A percentile compares a stretch with the other conserved stretches of the same genome.
Evolutionary conservation across 2,329 filamentous ascomycete genomes (phyloP).

Genomic region (Penicillium sp.): DNA sequence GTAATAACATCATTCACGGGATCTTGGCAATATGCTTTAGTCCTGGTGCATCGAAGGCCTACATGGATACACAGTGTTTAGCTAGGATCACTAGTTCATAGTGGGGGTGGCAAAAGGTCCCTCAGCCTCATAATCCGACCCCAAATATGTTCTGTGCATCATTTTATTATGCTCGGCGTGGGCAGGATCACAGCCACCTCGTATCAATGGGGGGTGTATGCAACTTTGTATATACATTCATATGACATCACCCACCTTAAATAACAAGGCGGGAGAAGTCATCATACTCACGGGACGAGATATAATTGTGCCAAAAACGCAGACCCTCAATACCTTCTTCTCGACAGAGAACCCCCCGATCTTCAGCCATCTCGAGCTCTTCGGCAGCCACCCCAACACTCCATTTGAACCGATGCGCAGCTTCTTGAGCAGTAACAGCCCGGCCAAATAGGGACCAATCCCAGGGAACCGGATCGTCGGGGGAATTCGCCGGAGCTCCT

Average conservation of each 20-base stretch:
- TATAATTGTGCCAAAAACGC: conserved; percentile 85
- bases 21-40: not conserved
- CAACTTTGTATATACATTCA: not conserved
- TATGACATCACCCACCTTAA: not conserved
- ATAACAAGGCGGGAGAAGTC: conserved; percentile 6
- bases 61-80: not conserved
- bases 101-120: not conserved
- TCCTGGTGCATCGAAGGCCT: not conserved
- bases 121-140: not conserved
- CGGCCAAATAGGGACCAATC: conserved; percentile 76
- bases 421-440: conserved; percentile 86
- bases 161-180: not conserved
- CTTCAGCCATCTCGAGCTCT: conserved; percentile 96
- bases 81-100: not conserved
- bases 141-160: not conserved
- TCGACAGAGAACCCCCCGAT: conserved; percentile 79
- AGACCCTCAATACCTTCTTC: conserved; percentile 90
- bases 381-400: conserved; percentile 94
- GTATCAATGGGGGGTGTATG: not conserved
- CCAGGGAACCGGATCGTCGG: conserved; percentile 66
- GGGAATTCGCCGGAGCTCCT: conserved; percentile 68
- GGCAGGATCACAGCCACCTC: not conserved
- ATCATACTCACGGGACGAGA: conserved; percentile 19
- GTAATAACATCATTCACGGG: too few relatives aligned
- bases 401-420: conserved; percentile 90